Conservation (phyloP, 768 basidiomycete genomes). For the Tricholoma sp. region DNA sequence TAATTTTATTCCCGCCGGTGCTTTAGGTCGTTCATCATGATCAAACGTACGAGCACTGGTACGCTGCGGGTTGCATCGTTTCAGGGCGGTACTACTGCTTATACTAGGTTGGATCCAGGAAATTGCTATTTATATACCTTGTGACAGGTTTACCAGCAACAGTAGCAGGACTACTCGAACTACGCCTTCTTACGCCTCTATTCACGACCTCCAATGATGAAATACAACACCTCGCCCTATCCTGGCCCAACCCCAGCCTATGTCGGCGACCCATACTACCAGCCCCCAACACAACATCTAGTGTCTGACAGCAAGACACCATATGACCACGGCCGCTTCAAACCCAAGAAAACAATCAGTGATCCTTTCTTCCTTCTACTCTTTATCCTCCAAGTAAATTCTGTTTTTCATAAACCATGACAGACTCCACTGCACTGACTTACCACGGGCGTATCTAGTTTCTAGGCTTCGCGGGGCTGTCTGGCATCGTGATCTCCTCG, state of each 20-base stretch:
- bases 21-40: neutral
- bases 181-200: neutral
- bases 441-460: slow-evolving; percentile 35
- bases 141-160: neutral
- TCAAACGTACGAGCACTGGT: no score
- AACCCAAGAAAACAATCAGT: slow-evolving; percentile 63
- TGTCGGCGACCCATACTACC: slow-evolving; percentile 21
- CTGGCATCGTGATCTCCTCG: slow-evolving; percentile 55
- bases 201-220: neutral
- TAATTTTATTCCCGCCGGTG: neutral
- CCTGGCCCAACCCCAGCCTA: slow-evolving; percentile 39
- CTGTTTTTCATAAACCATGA: neutral
- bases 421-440: neutral
- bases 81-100: neutral
- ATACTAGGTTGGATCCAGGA: no score
- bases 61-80: no score
- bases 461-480: slow-evolving; percentile 62
- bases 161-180: neutral
- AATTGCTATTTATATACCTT: neutral
- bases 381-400: slow-evolving; percentile 62
- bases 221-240: slow-evolving; percentile 20
- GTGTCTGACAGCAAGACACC: slow-evolving; percentile 42
- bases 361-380: slow-evolving; percentile 68
- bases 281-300: slow-evolving; percentile 19
- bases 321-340: slow-evolving; percentile 59